Evolutionary conservation across 495 filamentous ascomycete species (phyloP).

Genomic region (Aspergillus egyptiacus): DNA sequence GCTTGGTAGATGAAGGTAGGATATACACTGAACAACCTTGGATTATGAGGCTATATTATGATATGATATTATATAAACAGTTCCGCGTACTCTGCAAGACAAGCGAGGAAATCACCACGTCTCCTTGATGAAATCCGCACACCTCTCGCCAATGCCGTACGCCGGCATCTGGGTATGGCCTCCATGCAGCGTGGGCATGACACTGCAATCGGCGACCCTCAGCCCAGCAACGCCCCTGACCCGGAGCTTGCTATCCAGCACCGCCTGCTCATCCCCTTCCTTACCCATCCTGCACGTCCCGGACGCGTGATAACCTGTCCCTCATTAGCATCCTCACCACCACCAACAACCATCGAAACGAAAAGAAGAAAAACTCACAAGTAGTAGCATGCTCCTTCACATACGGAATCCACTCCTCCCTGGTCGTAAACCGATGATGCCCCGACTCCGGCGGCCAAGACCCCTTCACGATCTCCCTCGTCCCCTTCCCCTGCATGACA

Average conservation of each 20-base stretch:
- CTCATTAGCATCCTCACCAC: neutral
- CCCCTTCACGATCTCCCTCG: constrained; percentile 50
- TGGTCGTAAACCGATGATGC: constrained; percentile 41
- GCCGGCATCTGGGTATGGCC: constrained; percentile 56
- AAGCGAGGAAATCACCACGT: too few species aligned
- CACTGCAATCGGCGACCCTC: constrained; percentile 51
- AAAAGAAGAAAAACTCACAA: constrained; percentile 29
- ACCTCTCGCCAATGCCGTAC: constrained; percentile 55
- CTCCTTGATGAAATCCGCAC: constrained; percentile 50
- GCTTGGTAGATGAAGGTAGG: too few species aligned
- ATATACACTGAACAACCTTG: too few species aligned
- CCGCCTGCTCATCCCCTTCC: constrained; percentile 39
- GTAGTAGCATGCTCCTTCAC: constrained; percentile 48
- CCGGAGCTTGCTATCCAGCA: constrained; percentile 49
- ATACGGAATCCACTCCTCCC: constrained; percentile 45
- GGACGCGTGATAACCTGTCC: constrained; percentile 43
- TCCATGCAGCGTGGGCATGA: constrained; percentile 50
- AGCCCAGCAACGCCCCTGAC: constrained; percentile 48
- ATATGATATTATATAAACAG: neutral
- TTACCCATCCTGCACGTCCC: constrained; percentile 52
- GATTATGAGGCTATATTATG: neutral
- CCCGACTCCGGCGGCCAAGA: constrained; percentile 44
- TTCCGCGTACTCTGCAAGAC: neutral
- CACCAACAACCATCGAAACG: neutral
- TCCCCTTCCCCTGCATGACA: constrained; percentile 45